A percentile compares a stretch with the other conserved stretches of the same genome.
Conservation (phyloP, 768 basidiomycete species). For the Tephrocybe sp. region DNA sequence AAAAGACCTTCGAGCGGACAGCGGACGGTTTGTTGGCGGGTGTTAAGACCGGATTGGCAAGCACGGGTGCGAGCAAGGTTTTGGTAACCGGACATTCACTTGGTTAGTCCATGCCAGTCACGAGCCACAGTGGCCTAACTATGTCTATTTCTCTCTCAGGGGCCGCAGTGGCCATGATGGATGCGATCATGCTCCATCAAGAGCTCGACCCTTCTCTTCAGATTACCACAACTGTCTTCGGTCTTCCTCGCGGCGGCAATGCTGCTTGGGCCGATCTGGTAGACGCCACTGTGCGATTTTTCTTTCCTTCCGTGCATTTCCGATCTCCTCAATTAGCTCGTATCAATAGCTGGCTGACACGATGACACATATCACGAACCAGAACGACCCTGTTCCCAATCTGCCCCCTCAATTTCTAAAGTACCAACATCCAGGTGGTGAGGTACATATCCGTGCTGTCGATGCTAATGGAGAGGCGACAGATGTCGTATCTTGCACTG, state of each 20-base stretch:
- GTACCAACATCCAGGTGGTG: conserved; percentile 38
- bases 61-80: conserved; percentile 30
- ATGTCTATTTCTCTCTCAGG: conserved; percentile 18
- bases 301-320: background rate
- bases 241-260: conserved; percentile 47
- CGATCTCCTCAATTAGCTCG: background rate
- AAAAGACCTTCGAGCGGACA: conserved; percentile 36
- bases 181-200: conserved; percentile 38
- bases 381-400: conserved; percentile 41
- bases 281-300: conserved; percentile 29
- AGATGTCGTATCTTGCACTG: conserved; percentile 31
- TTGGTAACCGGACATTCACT: conserved; percentile 41
- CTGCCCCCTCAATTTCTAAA: conserved; percentile 35
- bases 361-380: conserved; percentile 36
- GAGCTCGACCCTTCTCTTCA: conserved; percentile 32
- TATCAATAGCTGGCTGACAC: conserved; percentile 23
- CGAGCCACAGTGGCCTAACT: background rate
- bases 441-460: conserved; percentile 40
- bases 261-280: conserved; percentile 42
- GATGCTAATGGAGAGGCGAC: conserved; percentile 25
- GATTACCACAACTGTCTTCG: conserved; percentile 36
- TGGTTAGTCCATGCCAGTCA: conserved; percentile 22
- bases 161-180: conserved; percentile 46
- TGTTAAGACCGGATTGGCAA: conserved; percentile 28
- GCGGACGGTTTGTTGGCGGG: conserved; percentile 32